Evolutionary conservation across 1,284 basidiomycete genomes (phyloP).

Genomic region (Heliocybe sulcata): DNA sequence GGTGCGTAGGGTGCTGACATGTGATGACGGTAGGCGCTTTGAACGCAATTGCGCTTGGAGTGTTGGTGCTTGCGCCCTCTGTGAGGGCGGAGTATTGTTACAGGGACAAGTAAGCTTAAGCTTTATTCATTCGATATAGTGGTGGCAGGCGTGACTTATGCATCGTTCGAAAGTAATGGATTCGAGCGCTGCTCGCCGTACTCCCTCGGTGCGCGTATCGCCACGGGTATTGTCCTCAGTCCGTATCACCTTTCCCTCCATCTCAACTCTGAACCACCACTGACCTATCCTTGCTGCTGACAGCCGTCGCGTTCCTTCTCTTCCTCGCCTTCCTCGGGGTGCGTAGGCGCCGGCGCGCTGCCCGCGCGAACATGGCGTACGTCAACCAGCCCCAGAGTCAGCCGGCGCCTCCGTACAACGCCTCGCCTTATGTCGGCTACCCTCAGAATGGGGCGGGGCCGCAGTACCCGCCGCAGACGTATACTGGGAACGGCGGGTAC

Average conservation of each 20-base stretch:
- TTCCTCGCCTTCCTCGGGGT: neutral
- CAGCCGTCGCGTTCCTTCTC: neutral
- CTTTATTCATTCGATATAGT: neutral
- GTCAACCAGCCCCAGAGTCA: neutral
- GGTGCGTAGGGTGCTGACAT: neutral
- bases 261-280: neutral
- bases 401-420: conserved; percentile 6
- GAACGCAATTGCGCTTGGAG: neutral
- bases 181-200: neutral
- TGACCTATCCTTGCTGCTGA: neutral
- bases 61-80: neutral
- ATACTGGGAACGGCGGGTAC: conserved; percentile 7
- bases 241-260: neutral
- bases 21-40: neutral
- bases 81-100: conserved; percentile 1
- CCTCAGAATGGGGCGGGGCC: conserved; percentile 3
- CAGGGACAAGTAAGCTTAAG: neutral
- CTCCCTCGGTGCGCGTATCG: neutral
- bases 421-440: conserved; percentile 4
- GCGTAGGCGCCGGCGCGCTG: neutral
- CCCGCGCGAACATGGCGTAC: conserved; percentile 1
- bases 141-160: neutral
- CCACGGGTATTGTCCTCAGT: neutral
- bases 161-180: neutral
- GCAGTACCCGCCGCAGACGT: conserved; percentile 17